Base-by-base conservation (phyloP, 805 yeast species). In the Scheffersomyces ergatensis region DNA sequence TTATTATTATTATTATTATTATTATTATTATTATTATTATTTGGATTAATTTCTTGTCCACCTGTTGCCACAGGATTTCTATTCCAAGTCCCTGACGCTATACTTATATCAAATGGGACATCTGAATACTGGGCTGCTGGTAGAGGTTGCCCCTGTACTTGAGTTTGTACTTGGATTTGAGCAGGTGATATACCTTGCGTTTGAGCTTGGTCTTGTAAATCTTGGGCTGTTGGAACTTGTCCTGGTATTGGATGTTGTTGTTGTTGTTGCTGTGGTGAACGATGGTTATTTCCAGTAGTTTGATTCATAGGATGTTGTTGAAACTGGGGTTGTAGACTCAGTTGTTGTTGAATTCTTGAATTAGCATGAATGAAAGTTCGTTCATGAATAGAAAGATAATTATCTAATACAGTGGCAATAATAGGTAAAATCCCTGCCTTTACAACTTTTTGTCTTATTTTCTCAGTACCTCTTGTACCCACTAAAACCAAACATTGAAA, bases 391-490 rank as follows among this genome's bases (percentile, higher is more conserved):
- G 65, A 60, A 36, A 89, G 67, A 60, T 85, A 92, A 62, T 92
- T 90, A 61, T 93, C 98, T 48, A 92, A 72, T 2, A 93, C 85
- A 0, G 99, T 90, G 40, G 97, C 93, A 32, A 92, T 77, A 3
- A 92, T 80, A 1, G 97, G 97, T 30, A 93, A 76, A 45, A 89
- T 82, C 4, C 97, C 98, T 1, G 97, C 95, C 46, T 85, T 82
- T 8, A 89, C 97, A 6, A 93, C 86, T 53, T 89, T 81, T 50
- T 83, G 82, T 38, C 99, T 73, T 36, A 90, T 87, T 38, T 72
- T 67, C 60, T 90, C 97, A 1, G 95, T 82, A 18, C 99, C 99
- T 50, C 97, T 75, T 1, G 97, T 89, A 12, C 97, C 97, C 15
- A 92, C 81, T 41, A 89, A 74, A 1, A 92, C 95, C 41, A 92